phyloP scores from a whole-genome alignment of 2,329 filamentous ascomycete species.

The Stagonosporopsis tanaceti region DNA sequence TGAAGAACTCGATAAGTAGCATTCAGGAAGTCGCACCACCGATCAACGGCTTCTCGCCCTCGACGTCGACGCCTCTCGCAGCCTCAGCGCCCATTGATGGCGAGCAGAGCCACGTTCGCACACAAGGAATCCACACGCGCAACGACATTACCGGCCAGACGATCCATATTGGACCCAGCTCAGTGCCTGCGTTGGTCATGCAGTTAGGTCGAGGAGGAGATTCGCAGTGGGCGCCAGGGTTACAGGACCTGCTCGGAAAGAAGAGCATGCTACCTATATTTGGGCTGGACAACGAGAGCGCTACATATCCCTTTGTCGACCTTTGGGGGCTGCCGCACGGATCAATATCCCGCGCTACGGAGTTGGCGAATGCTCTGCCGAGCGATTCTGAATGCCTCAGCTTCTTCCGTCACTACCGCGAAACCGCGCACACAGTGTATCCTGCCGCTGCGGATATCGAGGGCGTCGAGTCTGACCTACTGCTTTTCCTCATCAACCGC shows the following conservation, averaged over 20 bases:
- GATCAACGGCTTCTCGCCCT: constrained; percentile 45
- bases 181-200: constrained; percentile 68
- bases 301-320: constrained; percentile 71
- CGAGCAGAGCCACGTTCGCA: constrained; percentile 52
- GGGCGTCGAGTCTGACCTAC: constrained; percentile 63
- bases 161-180: constrained; percentile 68
- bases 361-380: constrained; percentile 66
- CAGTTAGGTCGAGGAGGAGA: constrained; percentile 56
- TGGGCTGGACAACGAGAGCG: constrained; percentile 69
- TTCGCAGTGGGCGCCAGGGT: constrained; percentile 57
- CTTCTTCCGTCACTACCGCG: constrained; percentile 65
- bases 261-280: constrained; percentile 69
- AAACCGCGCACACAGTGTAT: constrained; percentile 67
- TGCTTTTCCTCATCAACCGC: constrained; percentile 62
- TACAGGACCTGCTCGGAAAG: constrained; percentile 64
- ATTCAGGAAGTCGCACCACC: constrained; percentile 47
- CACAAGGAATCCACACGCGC: constrained; percentile 67
- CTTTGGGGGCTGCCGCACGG: constrained; percentile 68
- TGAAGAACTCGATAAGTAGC: constrained; percentile 52
- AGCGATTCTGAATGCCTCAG: constrained; percentile 65
- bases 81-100: constrained; percentile 47
- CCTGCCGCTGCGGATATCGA: constrained; percentile 66
- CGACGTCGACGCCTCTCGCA: constrained; percentile 42
- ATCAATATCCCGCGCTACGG: constrained; percentile 64
- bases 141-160: constrained; percentile 68